A percentile compares a stretch with the other conserved stretches of the same genome.
These are phyloP conservation scores for Phytophthora hybrid DNA, from an alignment of 352 stramenopile species.

Conservation along the genomic window DNA sequence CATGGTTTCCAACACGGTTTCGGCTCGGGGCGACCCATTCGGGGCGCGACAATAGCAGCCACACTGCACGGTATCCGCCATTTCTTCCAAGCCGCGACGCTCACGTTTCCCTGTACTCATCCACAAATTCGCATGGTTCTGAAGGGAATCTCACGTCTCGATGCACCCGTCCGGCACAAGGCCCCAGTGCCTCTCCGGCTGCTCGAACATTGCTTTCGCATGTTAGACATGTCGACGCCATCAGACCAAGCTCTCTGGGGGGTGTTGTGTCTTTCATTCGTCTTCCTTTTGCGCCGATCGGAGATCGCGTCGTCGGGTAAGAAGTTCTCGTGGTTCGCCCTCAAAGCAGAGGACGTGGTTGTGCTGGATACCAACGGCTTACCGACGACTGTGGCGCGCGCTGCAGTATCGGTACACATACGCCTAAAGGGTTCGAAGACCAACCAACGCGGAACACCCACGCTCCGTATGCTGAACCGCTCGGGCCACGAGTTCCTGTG, in stretches of 20 bases:
- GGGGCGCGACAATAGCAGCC: not conserved
- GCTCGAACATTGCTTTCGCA: not conserved
- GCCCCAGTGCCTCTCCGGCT: not conserved
- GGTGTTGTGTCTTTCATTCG: constrained; percentile 6
- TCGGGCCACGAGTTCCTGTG: constrained; percentile 8
- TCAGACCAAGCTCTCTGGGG: constrained; percentile 8
- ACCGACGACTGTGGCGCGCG: not conserved
- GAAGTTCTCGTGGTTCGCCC: constrained; percentile 15
- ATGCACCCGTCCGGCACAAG: not conserved
- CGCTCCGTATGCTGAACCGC: constrained; percentile 12
- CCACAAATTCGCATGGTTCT: constrained; percentile 26
- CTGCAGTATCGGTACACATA: not conserved
- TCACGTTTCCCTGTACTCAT: constrained; percentile 9
- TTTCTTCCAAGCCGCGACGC: not conserved
- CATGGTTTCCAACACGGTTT: constrained; percentile 12
- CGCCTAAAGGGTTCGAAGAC: not conserved
- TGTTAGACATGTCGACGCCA: not conserved
- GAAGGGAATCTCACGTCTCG: constrained; percentile 19
- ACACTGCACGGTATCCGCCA: constrained; percentile 4
- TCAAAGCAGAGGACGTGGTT: constrained; percentile 1
- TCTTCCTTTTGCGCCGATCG: constrained; percentile 16
- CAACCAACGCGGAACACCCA: constrained; percentile 1
- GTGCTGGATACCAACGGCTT: not conserved
- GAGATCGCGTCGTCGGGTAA: constrained; percentile 1
- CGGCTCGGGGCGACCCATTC: not conserved